Evolutionary conservation across 148 eudicot species (phyloP).

Genomic region (Rheum nobile): DNA sequence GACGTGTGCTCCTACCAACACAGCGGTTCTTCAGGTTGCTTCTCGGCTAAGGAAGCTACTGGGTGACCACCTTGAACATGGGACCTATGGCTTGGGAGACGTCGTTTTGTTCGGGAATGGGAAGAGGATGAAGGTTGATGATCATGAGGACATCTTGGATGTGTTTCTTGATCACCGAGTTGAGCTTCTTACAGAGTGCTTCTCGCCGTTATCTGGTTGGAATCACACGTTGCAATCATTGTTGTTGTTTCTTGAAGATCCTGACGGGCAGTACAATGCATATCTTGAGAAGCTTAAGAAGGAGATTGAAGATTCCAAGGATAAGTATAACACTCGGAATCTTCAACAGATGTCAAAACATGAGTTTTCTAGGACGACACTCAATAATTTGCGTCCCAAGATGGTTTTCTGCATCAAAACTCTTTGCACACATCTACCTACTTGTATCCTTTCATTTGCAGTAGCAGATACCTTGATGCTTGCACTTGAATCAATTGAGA

Average conservation of each 20-base stretch:
- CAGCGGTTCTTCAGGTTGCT: constrained; percentile 32
- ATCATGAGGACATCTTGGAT: constrained; percentile 27
- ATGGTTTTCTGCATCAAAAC: constrained; percentile 17
- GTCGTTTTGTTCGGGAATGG: constrained; percentile 56
- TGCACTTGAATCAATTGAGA: constrained; percentile 10
- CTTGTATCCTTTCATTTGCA: constrained; percentile 16
- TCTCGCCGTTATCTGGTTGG: constrained; percentile 42
- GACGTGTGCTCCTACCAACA: constrained; percentile 52
- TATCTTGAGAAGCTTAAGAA: constrained; percentile 16
- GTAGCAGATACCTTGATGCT: constrained; percentile 22
- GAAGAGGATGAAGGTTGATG: constrained; percentile 43
- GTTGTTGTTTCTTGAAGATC: constrained; percentile 36
- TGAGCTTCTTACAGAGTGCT: constrained; percentile 20
- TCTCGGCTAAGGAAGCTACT: constrained; percentile 20
- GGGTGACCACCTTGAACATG: constrained; percentile 5
- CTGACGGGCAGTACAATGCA: constrained; percentile 21
- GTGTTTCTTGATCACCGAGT: constrained; percentile 43
- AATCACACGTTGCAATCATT: constrained; percentile 21
- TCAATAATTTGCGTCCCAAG: constrained; percentile 7
- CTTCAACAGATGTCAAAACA: not conserved
- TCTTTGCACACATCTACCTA: constrained; percentile 39
- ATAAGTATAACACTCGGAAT: not conserved
- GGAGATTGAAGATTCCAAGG: not conserved
- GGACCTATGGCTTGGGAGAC: constrained; percentile 46
- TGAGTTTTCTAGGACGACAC: constrained; percentile 23